Percentiles rank a stretch among this genome's conserved stretches.
Conservation (phyloP, 2,329 filamentous ascomycete genomes). For the Berkeleyomyces basicola region DNA sequence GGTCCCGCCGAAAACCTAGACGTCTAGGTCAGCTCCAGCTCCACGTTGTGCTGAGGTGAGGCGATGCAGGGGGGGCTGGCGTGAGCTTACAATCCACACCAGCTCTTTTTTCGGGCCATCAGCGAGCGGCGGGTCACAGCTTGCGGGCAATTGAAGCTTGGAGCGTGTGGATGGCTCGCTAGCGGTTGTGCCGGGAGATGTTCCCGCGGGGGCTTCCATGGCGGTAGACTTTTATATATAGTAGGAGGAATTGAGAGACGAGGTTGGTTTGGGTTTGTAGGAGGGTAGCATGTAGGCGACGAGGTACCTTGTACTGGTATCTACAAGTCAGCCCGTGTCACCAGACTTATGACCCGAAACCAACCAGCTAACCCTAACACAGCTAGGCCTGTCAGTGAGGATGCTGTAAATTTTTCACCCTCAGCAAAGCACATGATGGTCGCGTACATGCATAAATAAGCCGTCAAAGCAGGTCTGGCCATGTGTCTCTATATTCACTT, state of each 20-base stretch:
- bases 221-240: neutral
- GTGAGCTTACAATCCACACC: conserved; percentile 64
- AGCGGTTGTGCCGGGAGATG: neutral
- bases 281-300: neutral
- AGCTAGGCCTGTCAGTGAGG: neutral
- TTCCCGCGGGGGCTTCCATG: conserved; percentile 2
- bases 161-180: conserved; percentile 1
- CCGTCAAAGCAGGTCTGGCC: too few relatives aligned
- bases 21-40: neutral
- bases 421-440: too few relatives aligned
- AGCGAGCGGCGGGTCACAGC: conserved; percentile 68
- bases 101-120: conserved; percentile 55
- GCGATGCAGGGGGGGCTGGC: neutral
- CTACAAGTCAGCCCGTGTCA: neutral
- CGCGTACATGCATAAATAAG: too few relatives aligned
- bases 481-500: neutral
- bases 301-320: neutral
- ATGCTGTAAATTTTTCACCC: neutral
- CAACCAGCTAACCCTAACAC: neutral
- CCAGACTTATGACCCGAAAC: neutral
- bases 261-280: neutral
- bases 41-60: neutral
- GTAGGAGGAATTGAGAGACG: neutral
- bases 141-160: conserved; percentile 53
- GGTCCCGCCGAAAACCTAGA: conserved; percentile 81